Conservation (phyloP, 495 filamentous ascomycete genomes). For the Neurospora sp. region DNA sequence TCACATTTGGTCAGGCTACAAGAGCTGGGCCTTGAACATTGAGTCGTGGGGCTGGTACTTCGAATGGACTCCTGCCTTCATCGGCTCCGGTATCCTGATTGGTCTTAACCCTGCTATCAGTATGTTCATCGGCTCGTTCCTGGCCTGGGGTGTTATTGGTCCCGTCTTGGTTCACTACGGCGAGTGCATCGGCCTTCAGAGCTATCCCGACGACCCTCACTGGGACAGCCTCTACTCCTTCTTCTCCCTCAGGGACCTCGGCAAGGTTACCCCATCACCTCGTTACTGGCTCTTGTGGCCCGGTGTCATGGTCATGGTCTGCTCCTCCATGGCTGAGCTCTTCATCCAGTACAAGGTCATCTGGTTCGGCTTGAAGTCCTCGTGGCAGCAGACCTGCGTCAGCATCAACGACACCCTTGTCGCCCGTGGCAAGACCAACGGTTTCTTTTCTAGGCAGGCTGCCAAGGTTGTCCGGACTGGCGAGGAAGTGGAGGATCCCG, state of each 20-base stretch:
- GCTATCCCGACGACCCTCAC: constrained; percentile 31
- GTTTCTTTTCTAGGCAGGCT: constrained; percentile 38
- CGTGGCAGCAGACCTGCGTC: constrained; percentile 36
- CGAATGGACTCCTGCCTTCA: constrained; percentile 58
- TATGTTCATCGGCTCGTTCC: constrained; percentile 47
- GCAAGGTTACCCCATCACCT: constrained; percentile 40
- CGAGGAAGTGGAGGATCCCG: constrained; percentile 38
- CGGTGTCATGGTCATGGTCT: constrained; percentile 56
- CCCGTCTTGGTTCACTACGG: constrained; percentile 50
- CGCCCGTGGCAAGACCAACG: constrained; percentile 32
- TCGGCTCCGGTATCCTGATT: constrained; percentile 56
- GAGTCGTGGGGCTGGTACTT: constrained; percentile 60
- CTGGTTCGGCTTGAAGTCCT: constrained; percentile 38
- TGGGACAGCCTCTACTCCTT: constrained; percentile 43
- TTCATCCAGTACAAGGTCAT: constrained; percentile 53
- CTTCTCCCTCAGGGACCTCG: constrained; percentile 36
- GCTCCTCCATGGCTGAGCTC: constrained; percentile 49
- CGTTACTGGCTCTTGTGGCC: constrained; percentile 62
- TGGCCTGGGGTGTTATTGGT: constrained; percentile 59
- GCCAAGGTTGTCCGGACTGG: constrained; percentile 16
- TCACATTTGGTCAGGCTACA: constrained; percentile 50
- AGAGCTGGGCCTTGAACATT: constrained; percentile 43
- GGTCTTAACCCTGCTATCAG: constrained; percentile 56
- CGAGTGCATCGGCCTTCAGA: constrained; percentile 36
- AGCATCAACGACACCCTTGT: constrained; percentile 30